A percentile compares a stretch with the other conserved stretches of the same genome.
Evolutionary conservation across 768 basidiomycete genomes (phyloP).

Genomic region (Clavaria fumosa): DNA sequence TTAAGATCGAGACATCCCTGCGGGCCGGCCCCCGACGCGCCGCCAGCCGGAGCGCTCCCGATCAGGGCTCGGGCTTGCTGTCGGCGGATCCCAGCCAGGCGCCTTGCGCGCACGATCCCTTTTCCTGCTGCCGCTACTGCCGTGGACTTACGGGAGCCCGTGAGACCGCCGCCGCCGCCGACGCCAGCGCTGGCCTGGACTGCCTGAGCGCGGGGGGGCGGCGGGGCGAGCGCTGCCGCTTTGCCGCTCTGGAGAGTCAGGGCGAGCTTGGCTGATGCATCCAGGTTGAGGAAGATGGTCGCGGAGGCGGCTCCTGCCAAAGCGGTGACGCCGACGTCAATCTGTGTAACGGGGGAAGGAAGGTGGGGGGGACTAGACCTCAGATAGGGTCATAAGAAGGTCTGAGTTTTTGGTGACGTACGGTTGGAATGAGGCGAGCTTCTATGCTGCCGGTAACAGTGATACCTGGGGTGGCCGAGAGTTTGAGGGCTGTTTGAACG

Average conservation of each 20-base stretch:
- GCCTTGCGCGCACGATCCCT: too few relatives aligned
- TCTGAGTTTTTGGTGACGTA: too few relatives aligned
- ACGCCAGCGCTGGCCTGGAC: neutral
- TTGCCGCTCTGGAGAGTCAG: too few relatives aligned
- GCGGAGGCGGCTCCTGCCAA: constrained; percentile 11
- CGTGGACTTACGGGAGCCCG: too few relatives aligned
- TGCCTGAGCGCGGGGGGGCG: neutral
- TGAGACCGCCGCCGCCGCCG: neutral
- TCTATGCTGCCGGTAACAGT: constrained; percentile 16
- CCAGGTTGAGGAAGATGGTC: constrained; percentile 14
- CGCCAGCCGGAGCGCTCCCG: neutral
- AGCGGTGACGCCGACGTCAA: constrained; percentile 1
- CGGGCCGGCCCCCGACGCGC: neutral
- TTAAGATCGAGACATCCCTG: constrained; percentile 6
- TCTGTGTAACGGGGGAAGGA: neutral
- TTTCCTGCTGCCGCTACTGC: too few relatives aligned
- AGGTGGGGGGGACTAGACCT: too few relatives aligned
- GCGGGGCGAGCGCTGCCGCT: constrained; percentile 2
- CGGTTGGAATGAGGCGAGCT: constrained; percentile 23
- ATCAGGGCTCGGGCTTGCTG: neutral
- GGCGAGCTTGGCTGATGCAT: constrained; percentile 16
- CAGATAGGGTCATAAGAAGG: too few relatives aligned
- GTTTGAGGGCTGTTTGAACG: constrained; percentile 18
- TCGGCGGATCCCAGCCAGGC: too few relatives aligned
- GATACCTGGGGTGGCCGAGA: constrained; percentile 19